Evolutionary conservation across 2,329 filamentous ascomycete genomes (phyloP).

Genomic region (Metarhizium guizhouense): DNA sequence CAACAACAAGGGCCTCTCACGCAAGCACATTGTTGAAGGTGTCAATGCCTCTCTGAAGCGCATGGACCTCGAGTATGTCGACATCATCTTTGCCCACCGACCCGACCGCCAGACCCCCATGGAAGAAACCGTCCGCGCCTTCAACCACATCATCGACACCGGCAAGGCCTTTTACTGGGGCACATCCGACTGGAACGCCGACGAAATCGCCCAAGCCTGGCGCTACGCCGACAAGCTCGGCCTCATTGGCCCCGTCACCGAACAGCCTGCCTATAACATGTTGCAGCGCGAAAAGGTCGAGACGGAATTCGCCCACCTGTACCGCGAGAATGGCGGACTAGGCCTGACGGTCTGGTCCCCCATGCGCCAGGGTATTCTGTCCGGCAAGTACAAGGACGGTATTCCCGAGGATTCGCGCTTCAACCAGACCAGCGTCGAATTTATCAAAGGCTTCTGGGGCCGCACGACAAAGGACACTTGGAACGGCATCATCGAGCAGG

Average conservation of each 20-base stretch:
- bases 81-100: slow-evolving; percentile 61
- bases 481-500: slow-evolving; percentile 48
- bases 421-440: slow-evolving; percentile 45
- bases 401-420: slow-evolving; percentile 52
- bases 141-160: slow-evolving; percentile 60
- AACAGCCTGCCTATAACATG: slow-evolving; percentile 61
- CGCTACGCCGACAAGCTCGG: slow-evolving; percentile 50
- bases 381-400: slow-evolving; percentile 59
- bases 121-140: slow-evolving; percentile 61
- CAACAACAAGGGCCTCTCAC: slow-evolving; percentile 58
- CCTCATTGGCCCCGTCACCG: slow-evolving; percentile 54
- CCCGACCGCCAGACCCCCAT: slow-evolving; percentile 60
- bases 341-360: slow-evolving; percentile 57
- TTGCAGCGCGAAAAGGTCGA: slow-evolving; percentile 54
- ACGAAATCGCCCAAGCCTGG: slow-evolving; percentile 56
- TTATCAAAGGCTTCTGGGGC: slow-evolving; percentile 44
- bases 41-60: slow-evolving; percentile 50
- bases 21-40: slow-evolving; percentile 63
- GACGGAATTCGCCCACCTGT: slow-evolving; percentile 51
- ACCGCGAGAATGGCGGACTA: slow-evolving; percentile 44
- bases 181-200: slow-evolving; percentile 58
- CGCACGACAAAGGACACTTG: slow-evolving; percentile 42
- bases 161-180: slow-evolving; percentile 66
- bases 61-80: slow-evolving; percentile 51
- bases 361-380: slow-evolving; percentile 47